phyloP scores from a whole-genome alignment of 345 rosid genomes.

The Salix udensis region DNA sequence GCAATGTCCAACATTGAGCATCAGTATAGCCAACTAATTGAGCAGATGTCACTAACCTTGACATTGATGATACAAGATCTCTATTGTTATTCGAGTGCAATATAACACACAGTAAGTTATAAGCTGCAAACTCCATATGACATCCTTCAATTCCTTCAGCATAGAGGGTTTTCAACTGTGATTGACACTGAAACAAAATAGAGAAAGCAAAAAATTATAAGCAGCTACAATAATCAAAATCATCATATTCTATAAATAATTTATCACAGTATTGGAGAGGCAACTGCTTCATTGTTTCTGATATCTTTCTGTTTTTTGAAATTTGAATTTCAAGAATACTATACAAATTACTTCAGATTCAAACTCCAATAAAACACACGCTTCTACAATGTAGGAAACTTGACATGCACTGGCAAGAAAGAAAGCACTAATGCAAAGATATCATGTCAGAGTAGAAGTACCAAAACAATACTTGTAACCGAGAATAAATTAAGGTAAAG shows the following conservation, averaged over 20 bases:
- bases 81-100: constrained; percentile 83
- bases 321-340: not conserved
- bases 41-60: constrained; percentile 54
- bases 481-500: not conserved
- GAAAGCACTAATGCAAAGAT: not conserved
- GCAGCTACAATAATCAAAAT: not conserved
- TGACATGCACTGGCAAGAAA: not conserved
- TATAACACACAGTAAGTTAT: constrained; percentile 75
- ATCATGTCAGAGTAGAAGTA: not conserved
- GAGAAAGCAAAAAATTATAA: constrained; percentile 4
- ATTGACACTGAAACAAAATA: constrained; percentile 68
- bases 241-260: not conserved
- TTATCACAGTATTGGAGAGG: not conserved
- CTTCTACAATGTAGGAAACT: not conserved
- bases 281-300: not conserved
- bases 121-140: constrained; percentile 88
- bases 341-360: not conserved
- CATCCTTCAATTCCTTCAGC: constrained; percentile 92
- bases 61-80: constrained; percentile 83
- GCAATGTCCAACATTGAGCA: not conserved
- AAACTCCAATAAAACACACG: not conserved
- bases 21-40: not conserved
- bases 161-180: constrained; percentile 88
- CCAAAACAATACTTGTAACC: not conserved
- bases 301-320: not conserved